Evolutionary conservation across 2,329 filamentous ascomycete species (phyloP), one percentile per base, ranked within the genome.

Genomic region (Teratosphaeria epicoccoides): DNA sequence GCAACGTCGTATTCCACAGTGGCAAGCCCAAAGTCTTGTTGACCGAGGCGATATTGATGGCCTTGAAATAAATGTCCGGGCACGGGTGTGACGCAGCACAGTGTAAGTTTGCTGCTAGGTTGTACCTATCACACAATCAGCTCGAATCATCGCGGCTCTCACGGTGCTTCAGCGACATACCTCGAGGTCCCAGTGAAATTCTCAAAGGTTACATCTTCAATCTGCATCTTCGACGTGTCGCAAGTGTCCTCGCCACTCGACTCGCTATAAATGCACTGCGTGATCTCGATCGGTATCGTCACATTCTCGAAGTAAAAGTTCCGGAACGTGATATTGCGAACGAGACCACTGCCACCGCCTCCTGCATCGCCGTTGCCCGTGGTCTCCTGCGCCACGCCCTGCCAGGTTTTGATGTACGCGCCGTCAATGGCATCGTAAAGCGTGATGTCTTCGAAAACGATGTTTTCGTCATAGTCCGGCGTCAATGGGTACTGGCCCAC

Each of bases 391-490:
- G 47, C 68, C 6, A 73, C 63, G 24, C 75, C 76, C 0, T 76
- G 77, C 79, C 79, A 81, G 0, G 78, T 81, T 66, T 82, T 82
- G 55, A 81, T 52, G 26, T 55, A 56, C 12, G 49, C 52, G n/a
- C 52, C 56, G 46, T 24, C 52, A 47, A 6, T 46, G 52, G 43
- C 52, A 49, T 61, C 54, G 48, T 49, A 24, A 22, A 59, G 37
- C 6, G 25, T 46, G 47, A 59, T 53, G 52, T 73, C 64, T 24
- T 61, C 64, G 51, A 70, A 65, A 11, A 55, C 57, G 43, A 74
- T 63, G 43, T 71, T 68, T 17, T 64, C 78, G 1, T 78, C 79
- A 14, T 79, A 78, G 56, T 83, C 82, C 1, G 78, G 78, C 1
- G 76, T 46, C 22, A 29, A 6, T 5, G 50, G 50, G 24, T 52